Evolutionary conservation across 2,329 filamentous ascomycete species (phyloP), one percentile per base, ranked within the genome.

Genomic region (Tetracladium maxilliforme): DNA sequence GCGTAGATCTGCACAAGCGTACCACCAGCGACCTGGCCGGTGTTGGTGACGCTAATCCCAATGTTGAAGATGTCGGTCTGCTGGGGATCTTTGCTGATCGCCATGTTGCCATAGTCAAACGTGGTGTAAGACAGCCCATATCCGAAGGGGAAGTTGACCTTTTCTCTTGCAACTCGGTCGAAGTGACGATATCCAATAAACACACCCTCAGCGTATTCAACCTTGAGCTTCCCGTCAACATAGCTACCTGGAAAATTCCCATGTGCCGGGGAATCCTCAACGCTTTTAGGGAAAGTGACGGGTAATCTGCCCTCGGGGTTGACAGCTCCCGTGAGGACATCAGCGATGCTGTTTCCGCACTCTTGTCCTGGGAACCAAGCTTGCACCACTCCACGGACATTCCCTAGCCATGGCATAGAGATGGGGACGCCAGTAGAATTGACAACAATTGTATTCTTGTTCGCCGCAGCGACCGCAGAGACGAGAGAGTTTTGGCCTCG

Each of bases 131-230:
- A 70, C 13, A 75, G 52, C 19, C 63, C 74, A 39, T 74, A 65
- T 6, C 74, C 73, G 36, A 80, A 80, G 23, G 70, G 57, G 45
- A 78, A 79, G 15, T 68, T 58, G 0, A 70, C 58, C 10, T 58
- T 54, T n/a, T 66, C 59, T 10, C 62, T 56, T 3, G 56, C 53
- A n/a, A 45, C 28, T 34, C 67, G 71, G 38, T 80, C 72, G 38
- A 74, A 79, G 48, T 69, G 68, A 10, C 72, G 57, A 44, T 80
- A 79, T 1, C 74, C 74, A 19, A 79, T 56, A 40, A 73, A 78
- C 22, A 80, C 60, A 23, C 73, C 74, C 43, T 79, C 74, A n/a
- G 67, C 69, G 34, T 79, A 79, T 3, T 70, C 51, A 4, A 72
- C 68, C 34, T 65, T 59, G 23, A 70, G 56, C 27, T 66, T 64